Percentiles rank a stretch among this genome's conserved stretches.
Conservation (phyloP, 108 stramenopile species). For the Skeletonema marinoi region DNA sequence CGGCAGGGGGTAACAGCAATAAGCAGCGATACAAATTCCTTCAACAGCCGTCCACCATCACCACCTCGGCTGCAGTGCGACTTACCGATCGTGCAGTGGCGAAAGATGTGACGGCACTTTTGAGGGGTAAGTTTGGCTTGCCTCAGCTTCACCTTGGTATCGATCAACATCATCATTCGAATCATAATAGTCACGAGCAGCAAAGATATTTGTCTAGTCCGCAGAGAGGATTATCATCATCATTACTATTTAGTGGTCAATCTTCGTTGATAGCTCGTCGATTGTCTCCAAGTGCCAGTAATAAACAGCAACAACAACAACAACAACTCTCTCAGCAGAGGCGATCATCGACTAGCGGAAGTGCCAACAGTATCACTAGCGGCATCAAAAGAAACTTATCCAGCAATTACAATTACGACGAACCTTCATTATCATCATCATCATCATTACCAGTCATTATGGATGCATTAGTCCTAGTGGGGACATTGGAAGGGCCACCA, state of each 20-base stretch:
- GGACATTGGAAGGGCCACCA: conserved; percentile 41
- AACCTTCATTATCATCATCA: neutral
- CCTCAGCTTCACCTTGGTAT: conserved; percentile 2
- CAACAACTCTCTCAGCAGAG: neutral
- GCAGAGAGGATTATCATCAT: neutral
- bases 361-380: neutral
- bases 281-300: neutral
- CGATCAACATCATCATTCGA: neutral
- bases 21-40: neutral
- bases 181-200: neutral
- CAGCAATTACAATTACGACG: neutral
- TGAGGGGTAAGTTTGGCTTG: conserved; percentile 51
- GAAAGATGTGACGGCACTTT: conserved; percentile 44
- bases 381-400: neutral
- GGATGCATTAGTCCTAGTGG: conserved; percentile 52
- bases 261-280: neutral
- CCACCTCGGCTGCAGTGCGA: conserved; percentile 46
- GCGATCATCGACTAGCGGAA: neutral
- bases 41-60: conserved; percentile 12
- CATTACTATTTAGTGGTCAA: neutral
- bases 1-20: neutral
- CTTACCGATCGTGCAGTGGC: conserved; percentile 45
- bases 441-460: conserved; percentile 9
- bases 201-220: neutral
- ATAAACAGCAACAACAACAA: neutral